Evolutionary conservation across 1,284 basidiomycete genomes (phyloP), one percentile per base, ranked within the genome.

Genomic region (Microbotryum lychnidis-dioicae): DNA sequence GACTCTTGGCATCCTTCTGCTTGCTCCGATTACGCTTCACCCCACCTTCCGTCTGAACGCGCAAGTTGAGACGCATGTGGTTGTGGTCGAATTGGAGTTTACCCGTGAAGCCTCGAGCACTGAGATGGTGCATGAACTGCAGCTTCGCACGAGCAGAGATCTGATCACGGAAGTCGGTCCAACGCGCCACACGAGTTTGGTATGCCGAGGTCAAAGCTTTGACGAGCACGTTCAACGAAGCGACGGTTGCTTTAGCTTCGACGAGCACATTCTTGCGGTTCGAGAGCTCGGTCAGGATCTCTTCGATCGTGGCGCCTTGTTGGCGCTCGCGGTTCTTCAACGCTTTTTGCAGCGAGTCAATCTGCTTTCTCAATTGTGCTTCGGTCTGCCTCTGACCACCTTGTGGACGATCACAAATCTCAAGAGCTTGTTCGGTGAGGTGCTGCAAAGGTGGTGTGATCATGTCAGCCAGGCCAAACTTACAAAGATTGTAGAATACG

Each of bases 131-230:
- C 23, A 84, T 81, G 78, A 97, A 97, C 50, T 86, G 83, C n/a
- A 74, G 70, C 71, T 88, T 89, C 75, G 90, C 91, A 7, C 91
- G 85, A 27, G 90, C 78, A 12, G 91, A 86, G 64, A 92, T 91
- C 70, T 88, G 86, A 10, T 83, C 80, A 56, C 93, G 84, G 79
- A 96, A 93, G 57, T 87, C 83, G 61, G 87, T 82, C 94, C 94
- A 98, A 68, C 83, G 83, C 14, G 78, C 73, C 60, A 86, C 75
- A 27, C 93, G 88, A 16, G 79, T 72, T 20, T 79, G 73, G 52
- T 91, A 78, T 0, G 90, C 87, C 6, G 78, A 73, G 68, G 80
- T 82, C 51, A 91, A 77, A 46, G 79, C 77, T 86, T 89, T 57
- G 4, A 6, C 58, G 60, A 54, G 31, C 33, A 47, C 23, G 52